A percentile compares a stretch with the other conserved stretches of the same genome.
These are phyloP conservation scores for Leavenworthia alabamica DNA, from an alignment of 345 rosid species.

Conservation along the genomic window DNA sequence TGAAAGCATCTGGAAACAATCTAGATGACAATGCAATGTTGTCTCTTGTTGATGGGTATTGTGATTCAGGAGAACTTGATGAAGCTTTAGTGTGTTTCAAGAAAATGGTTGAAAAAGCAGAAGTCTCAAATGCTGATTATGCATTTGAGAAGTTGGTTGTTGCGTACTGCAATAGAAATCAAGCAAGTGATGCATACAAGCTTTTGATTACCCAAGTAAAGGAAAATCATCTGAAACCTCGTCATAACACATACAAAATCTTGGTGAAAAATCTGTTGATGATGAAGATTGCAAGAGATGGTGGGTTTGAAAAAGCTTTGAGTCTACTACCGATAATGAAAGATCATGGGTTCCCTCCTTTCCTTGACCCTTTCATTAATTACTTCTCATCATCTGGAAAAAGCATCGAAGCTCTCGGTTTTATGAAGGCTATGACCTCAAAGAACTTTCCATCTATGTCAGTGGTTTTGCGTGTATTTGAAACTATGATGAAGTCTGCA, in stretches of 20 bases:
- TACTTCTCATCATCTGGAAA: constrained; percentile 64
- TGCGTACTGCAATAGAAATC: constrained; percentile 57
- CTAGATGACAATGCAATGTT: constrained; percentile 54
- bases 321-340: constrained; percentile 60
- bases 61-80: constrained; percentile 61
- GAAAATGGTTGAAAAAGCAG: constrained; percentile 47
- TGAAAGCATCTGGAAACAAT: constrained; percentile 46
- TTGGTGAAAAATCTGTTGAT: constrained; percentile 53
- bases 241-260: constrained; percentile 51
- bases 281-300: constrained; percentile 47
- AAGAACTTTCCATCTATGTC: constrained; percentile 64
- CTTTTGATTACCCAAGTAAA: constrained; percentile 38
- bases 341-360: constrained; percentile 69
- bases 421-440: constrained; percentile 57
- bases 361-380: constrained; percentile 54
- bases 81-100: constrained; percentile 53
- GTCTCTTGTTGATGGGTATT: constrained; percentile 63
- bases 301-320: constrained; percentile 66
- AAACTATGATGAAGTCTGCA: constrained; percentile 55
- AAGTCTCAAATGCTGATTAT: constrained; percentile 35
- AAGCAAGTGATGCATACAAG: constrained; percentile 58
- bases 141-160: constrained; percentile 58
- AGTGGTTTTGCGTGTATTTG: constrained; percentile 54
- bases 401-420: constrained; percentile 51
- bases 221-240: constrained; percentile 46